A percentile compares a stretch with the other conserved stretches of the same genome.
These are phyloP conservation scores for Penicillium psychrosexuale DNA, from an alignment of 2,329 filamentous ascomycete genomes.

Conservation along the genomic window DNA sequence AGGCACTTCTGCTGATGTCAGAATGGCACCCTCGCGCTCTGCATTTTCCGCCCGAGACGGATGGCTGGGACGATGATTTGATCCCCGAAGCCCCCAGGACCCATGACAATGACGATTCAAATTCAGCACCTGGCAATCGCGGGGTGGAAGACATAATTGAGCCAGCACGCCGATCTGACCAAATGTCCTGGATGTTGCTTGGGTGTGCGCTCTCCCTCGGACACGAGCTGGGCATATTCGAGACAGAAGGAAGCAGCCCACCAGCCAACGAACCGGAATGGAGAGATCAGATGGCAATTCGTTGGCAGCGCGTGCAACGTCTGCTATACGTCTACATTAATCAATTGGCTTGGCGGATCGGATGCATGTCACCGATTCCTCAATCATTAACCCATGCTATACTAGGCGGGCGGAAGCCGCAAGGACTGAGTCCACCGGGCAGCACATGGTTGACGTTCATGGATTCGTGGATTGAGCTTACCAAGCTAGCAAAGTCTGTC, in stretches of 20 bases:
- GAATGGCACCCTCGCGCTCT: slow-evolving; percentile 57
- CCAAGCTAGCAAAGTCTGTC: slow-evolving; percentile 50
- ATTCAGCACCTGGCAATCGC: slow-evolving; percentile 34
- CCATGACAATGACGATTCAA: slow-evolving; percentile 27
- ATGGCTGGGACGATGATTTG: slow-evolving; percentile 56
- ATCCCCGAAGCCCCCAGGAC: slow-evolving; percentile 43
- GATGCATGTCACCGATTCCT: slow-evolving; percentile 51
- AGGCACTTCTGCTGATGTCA: slow-evolving; percentile 53
- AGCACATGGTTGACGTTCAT: slow-evolving; percentile 53
- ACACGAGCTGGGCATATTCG: slow-evolving; percentile 53
- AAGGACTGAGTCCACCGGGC: slow-evolving; percentile 40
- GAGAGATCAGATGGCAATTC: slow-evolving; percentile 31
- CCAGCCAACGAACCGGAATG: slow-evolving; percentile 28
- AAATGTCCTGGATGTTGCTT: slow-evolving; percentile 61
- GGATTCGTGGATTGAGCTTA: slow-evolving; percentile 52
- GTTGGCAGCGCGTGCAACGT: slow-evolving; percentile 37
- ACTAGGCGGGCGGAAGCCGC: slow-evolving; percentile 27
- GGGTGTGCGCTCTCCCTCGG: slow-evolving; percentile 53
- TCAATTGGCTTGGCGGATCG: slow-evolving; percentile 52
- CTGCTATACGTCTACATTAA: slow-evolving; percentile 50
- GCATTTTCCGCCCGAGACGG: slow-evolving; percentile 52
- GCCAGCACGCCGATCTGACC: slow-evolving; percentile 53
- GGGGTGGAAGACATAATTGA: slow-evolving; percentile 56
- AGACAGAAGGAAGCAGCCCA: slow-evolving; percentile 36
- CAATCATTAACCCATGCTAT: slow-evolving; percentile 40